Base-by-base conservation (phyloP, 2,329 filamentous ascomycete genomes). In the Drechslera avenae region DNA sequence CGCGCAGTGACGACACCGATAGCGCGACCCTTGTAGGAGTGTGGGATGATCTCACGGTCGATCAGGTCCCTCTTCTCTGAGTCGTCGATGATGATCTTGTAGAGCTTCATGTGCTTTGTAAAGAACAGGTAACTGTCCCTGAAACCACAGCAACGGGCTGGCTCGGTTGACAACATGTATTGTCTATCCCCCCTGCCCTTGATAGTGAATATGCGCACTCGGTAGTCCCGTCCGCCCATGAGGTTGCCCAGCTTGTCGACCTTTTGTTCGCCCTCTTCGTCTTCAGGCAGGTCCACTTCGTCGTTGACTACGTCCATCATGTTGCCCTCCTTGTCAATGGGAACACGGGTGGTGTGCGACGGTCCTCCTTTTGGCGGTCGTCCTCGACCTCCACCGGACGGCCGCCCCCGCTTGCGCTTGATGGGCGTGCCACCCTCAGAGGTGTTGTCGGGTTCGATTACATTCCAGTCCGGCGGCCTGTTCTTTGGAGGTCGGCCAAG, bases 141-240 rank as follows among this genome's bases (percentile, higher is more conserved):
- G 81, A 99, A 99, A 13, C 94, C 94, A 47, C 96, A 92, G 67
- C 94, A 97, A 59, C 94, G 89, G 18, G 94, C 94, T 4, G 94
- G 95, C 71, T 99, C 94, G 4, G 94, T 99, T 3, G 94, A 97
- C 75, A 99, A 78, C 94, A 99, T 99, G 83, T 99, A 99, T 9
- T 96, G 85, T 48, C 92, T 81, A 41, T 93, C 84, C 31, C 89
- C 91, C 59, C 92, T 86, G 46, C 90, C 91, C 14, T 86, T 82
- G 58, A 99, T 89, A 6, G 89, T 96, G 73, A 99, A 99, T 1
- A 93, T 96, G 54, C 94, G 89, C 69, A 96, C 96, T 21, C 94
- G 87, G 73, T 99, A 99, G 67, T 97, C 91, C 63, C 94, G 85
- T 4, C 88, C 92, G 21, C 85, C 94, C 56, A 86, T 81, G 3